A percentile compares a stretch with the other conserved stretches of the same genome.
These are phyloP conservation scores for Emydomyces testavorans DNA, from an alignment of 2,329 filamentous ascomycete species.

Conservation along the genomic window DNA sequence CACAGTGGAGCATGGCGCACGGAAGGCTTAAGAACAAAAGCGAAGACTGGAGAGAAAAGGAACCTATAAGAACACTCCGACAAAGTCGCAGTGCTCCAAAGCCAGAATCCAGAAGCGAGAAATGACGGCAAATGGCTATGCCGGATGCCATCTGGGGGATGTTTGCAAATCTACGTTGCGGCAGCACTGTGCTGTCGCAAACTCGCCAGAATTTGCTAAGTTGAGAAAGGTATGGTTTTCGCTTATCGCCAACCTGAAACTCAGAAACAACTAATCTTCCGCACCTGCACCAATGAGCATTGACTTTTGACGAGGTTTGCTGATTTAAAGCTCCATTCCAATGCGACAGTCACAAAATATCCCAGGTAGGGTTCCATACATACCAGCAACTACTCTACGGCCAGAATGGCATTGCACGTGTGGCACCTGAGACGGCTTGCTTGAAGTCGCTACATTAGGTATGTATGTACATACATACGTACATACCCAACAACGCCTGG, in stretches of 20 bases:
- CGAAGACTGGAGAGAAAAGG: background rate
- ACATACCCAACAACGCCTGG: too few relatives aligned
- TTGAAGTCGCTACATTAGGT: background rate
- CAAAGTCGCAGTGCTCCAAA: background rate
- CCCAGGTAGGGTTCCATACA: conserved; percentile 5
- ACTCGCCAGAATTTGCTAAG: conserved; percentile 20
- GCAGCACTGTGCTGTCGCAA: conserved; percentile 8
- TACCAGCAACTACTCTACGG: background rate
- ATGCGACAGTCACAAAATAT: conserved; percentile 10
- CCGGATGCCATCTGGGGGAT: conserved; percentile 7
- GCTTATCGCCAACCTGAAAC: conserved; percentile 14
- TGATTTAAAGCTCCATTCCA: conserved; percentile 9
- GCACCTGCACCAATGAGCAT: conserved; percentile 13
- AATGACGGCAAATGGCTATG: conserved; percentile 9
- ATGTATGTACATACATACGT: background rate
- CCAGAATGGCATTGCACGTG: conserved; percentile 1
- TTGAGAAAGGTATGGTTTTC: conserved; percentile 17
- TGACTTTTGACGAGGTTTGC: conserved; percentile 14
- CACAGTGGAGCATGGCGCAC: background rate
- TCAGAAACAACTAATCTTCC: conserved; percentile 9
- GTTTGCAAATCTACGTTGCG: conserved; percentile 10
- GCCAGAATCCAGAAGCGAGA: conserved; percentile 9
- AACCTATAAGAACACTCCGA: conserved; percentile 3
- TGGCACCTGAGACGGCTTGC: background rate
- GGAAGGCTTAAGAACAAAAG: conserved; percentile 4